A percentile compares a stretch with the other conserved stretches of the same genome.
Conservation (phyloP, 2,329 filamentous ascomycete species). For the Bisporella sp. region DNA sequence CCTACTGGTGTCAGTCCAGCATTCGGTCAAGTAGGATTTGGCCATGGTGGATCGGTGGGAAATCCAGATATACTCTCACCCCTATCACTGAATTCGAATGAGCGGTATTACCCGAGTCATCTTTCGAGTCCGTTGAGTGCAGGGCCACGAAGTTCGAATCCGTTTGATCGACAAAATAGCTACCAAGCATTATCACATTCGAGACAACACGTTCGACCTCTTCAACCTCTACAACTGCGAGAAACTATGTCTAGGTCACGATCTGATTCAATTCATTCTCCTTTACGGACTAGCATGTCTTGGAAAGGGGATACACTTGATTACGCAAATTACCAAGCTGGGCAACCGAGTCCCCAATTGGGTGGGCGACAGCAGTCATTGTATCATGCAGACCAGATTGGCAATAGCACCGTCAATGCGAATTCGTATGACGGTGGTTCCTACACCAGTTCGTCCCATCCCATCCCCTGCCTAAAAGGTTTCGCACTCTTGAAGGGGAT, state of each 20-base stretch:
- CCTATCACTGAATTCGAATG: conserved; percentile 45
- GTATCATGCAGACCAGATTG: conserved; percentile 44
- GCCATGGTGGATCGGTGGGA: conserved; percentile 42
- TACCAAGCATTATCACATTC: conserved; percentile 39
- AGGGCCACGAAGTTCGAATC: conserved; percentile 43
- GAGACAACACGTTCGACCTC: conserved; percentile 40
- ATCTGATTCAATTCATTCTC: conserved; percentile 51
- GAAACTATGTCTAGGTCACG: conserved; percentile 50
- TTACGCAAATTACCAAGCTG: conserved; percentile 43
- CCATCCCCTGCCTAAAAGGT: conserved; percentile 5
- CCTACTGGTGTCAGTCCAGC: conserved; percentile 60
- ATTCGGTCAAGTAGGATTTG: conserved; percentile 61
- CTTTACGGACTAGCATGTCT: conserved; percentile 52
- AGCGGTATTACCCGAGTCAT: conserved; percentile 46
- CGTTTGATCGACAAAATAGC: conserved; percentile 43
- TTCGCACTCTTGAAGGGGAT: conserved; percentile 17
- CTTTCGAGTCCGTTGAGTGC: conserved; percentile 40
- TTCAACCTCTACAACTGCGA: conserved; percentile 52
- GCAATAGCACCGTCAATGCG: conserved; percentile 33
- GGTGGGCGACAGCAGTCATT: conserved; percentile 40
- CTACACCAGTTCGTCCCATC: conserved; percentile 39
- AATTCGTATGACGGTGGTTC: conserved; percentile 43
- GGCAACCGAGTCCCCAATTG: conserved; percentile 39
- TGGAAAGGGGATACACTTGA: conserved; percentile 57
- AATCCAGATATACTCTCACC: conserved; percentile 51